phyloP scores from a whole-genome alignment of 192 early-diverging fungal genomes.

The Thoreauomyces humboldtii region DNA sequence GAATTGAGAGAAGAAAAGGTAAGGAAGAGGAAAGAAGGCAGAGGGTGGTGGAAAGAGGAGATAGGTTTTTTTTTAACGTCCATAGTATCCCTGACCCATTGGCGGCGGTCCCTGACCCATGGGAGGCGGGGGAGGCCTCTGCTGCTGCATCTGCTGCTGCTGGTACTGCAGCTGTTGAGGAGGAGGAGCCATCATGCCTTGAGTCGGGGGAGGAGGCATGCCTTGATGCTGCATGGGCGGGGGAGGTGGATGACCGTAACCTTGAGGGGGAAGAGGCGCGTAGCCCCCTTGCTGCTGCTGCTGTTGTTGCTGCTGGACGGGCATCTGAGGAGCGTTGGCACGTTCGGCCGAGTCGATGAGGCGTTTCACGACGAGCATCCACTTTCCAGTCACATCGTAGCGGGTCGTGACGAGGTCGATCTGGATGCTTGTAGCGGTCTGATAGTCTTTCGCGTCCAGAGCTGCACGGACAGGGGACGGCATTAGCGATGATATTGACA shows the following conservation, averaged over 20 bases:
- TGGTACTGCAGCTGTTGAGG: constrained; percentile 9
- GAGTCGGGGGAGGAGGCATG: not conserved
- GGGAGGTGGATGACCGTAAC: not conserved
- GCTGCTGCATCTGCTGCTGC: constrained; percentile 15
- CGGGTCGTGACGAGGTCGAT: constrained; percentile 70
- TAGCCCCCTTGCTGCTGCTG: not conserved
- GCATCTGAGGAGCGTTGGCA: not conserved
- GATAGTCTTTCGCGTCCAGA: constrained; percentile 52
- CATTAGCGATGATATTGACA: not conserved
- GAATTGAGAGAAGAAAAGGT: too few species aligned
- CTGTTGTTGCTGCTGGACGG: not conserved
- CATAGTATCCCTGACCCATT: not conserved
- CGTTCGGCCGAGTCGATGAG: constrained; percentile 54
- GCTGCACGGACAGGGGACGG: constrained; percentile 22
- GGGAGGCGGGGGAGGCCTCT: not conserved
- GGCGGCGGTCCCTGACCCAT: not conserved
- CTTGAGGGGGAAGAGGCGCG: not conserved
- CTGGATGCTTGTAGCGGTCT: constrained; percentile 54
- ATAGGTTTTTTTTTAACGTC: too few species aligned
- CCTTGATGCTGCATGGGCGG: not conserved
- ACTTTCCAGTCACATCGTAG: constrained; percentile 58
- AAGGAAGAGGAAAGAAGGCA: too few species aligned
- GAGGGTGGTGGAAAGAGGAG: too few species aligned
- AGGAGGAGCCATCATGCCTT: not conserved
- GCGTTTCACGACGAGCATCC: constrained; percentile 72